Evolutionary conservation across 73 alveolate genomes (phyloP).

Genomic region (Paramecium caudatum): DNA sequence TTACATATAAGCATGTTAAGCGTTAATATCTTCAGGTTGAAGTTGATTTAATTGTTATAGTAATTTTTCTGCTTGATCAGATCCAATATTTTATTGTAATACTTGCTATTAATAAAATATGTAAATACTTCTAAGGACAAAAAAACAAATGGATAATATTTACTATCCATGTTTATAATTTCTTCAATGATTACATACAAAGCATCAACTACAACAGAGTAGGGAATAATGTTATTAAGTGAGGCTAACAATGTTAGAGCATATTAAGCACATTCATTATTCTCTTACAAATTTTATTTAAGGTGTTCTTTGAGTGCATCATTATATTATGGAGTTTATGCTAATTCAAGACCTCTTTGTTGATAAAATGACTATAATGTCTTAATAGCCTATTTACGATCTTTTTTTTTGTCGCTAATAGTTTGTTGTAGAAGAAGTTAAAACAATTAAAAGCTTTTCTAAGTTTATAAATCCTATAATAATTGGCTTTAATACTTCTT

Average conservation of each 20-base stretch:
- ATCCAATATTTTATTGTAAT: conserved; percentile 37
- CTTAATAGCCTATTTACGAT: conserved; percentile 10
- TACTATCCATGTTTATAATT: not conserved
- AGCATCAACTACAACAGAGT: conserved; percentile 3
- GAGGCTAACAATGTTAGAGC: not conserved
- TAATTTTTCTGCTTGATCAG: conserved; percentile 57
- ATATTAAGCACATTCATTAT: conserved; percentile 28
- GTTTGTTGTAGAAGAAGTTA: conserved; percentile 7
- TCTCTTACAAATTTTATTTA: not conserved
- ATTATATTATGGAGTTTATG: not conserved
- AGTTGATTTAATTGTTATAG: not conserved
- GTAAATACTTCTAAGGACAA: not conserved
- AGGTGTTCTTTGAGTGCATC: not conserved
- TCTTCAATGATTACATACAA: conserved; percentile 51
- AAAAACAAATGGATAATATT: conserved; percentile 65
- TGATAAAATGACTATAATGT: not conserved
- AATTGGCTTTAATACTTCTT: not conserved
- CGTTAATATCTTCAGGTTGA: conserved; percentile 38
- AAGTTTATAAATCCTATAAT: not conserved
- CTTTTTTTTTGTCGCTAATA: not conserved
- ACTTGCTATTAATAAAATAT: not conserved
- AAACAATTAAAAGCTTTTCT: not conserved
- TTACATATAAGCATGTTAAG: conserved; percentile 57
- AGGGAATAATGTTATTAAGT: conserved; percentile 16
- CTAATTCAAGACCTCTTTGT: conserved; percentile 4